Evolutionary conservation across 73 alveolate species (phyloP).

Genomic region (Paramecium bursaria): DNA sequence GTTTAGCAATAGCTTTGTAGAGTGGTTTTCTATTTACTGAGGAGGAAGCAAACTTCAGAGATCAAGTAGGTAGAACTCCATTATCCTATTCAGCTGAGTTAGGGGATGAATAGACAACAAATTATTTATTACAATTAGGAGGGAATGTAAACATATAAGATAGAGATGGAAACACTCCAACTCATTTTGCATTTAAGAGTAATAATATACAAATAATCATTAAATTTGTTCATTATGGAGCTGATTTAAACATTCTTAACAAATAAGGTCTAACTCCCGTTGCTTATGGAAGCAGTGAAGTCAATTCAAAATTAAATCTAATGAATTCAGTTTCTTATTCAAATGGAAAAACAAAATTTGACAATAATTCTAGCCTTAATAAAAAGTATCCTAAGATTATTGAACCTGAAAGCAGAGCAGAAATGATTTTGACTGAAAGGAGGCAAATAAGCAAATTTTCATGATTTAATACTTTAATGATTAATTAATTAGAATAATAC

Average conservation of each 20-base stretch:
- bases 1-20: constrained; percentile 1
- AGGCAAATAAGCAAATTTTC: too few species aligned
- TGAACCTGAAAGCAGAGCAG: not conserved
- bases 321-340: constrained; percentile 2
- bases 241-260: constrained; percentile 5
- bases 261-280: constrained; percentile 45
- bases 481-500: too few species aligned
- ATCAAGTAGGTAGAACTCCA: constrained; percentile 53
- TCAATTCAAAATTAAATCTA: not conserved
- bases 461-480: too few species aligned
- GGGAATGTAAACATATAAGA: constrained; percentile 4
- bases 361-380: constrained; percentile 29
- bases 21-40: constrained; percentile 16
- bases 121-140: constrained; percentile 17
- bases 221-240: constrained; percentile 3
- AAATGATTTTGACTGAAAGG: not conserved
- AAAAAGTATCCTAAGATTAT: not conserved
- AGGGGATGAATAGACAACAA: constrained; percentile 25
- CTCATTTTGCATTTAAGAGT: constrained; percentile 26
- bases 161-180: constrained; percentile 35
- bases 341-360: constrained; percentile 13
- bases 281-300: constrained; percentile 4
- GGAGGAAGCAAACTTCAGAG: constrained; percentile 12
- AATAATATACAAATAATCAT: not conserved
- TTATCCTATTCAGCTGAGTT: constrained; percentile 44